These are phyloP conservation scores for Saccharomycopsis vini DNA, from an alignment of 805 yeast species.

Conservation along the genomic window DNA sequence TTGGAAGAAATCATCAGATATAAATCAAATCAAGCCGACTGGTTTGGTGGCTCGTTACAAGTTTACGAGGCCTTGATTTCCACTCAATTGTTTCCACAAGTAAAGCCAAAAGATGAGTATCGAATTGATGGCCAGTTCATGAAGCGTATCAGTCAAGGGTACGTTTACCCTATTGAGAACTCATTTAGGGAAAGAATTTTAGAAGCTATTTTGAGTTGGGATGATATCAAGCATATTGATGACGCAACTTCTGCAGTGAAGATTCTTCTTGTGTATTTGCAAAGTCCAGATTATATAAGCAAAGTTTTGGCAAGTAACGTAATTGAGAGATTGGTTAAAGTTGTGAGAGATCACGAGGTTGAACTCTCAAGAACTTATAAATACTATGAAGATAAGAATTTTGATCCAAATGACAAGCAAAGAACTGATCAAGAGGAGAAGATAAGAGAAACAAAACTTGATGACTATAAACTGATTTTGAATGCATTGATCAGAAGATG, in stretches of 20 bases:
- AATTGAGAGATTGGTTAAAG: conserved; percentile 37
- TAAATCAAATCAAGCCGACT: conserved; percentile 35
- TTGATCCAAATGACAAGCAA: not conserved
- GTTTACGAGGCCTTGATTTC: conserved; percentile 49
- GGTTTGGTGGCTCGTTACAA: conserved; percentile 51
- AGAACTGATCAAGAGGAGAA: not conserved
- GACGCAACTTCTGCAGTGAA: conserved; percentile 48
- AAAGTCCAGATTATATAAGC: conserved; percentile 32
- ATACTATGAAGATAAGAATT: not conserved
- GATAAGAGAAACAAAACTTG: conserved; percentile 6
- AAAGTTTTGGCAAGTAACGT: conserved; percentile 39
- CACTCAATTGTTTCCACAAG: conserved; percentile 39
- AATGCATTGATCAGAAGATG: conserved; percentile 56
- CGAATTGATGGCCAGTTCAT: not conserved
- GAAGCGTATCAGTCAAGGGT: no score
- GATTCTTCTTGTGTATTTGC: conserved; percentile 44
- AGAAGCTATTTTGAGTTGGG: not conserved
- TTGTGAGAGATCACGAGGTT: conserved; percentile 30
- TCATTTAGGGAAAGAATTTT: not conserved
- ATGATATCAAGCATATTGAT: conserved; percentile 33
- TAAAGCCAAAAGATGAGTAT: not conserved
- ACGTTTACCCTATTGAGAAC: not conserved
- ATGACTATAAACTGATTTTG: conserved; percentile 37
- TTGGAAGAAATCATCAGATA: conserved; percentile 31
- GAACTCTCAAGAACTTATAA: conserved; percentile 3